These are phyloP conservation scores for Ophiocordyceps camponoti-saundersi DNA, from an alignment of 2,329 filamentous ascomycete species.

Conservation along the genomic window DNA sequence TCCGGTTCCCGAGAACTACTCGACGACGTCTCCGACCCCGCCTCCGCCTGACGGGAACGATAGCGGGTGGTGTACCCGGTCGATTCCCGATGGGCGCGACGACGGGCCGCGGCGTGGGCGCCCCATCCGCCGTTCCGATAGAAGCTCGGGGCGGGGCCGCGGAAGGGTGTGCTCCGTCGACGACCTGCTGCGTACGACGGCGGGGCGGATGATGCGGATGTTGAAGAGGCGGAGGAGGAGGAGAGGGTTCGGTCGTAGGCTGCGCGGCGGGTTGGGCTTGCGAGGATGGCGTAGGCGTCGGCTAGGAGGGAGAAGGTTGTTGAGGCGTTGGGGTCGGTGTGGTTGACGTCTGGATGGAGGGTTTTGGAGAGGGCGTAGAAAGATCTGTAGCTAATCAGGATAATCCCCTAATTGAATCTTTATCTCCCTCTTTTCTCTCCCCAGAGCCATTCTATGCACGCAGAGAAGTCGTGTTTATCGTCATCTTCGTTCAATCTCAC, in stretches of 20 bases:
- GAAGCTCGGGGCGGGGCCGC: slow-evolving; percentile 78
- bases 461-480: slow-evolving; percentile 1
- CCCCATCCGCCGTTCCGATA: slow-evolving; percentile 73
- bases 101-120: slow-evolving; percentile 39
- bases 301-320: slow-evolving; percentile 68
- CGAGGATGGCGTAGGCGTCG: slow-evolving; percentile 68
- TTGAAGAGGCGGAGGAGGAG: background rate
- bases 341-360: slow-evolving; percentile 88
- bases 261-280: slow-evolving; percentile 54
- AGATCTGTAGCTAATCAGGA: slow-evolving; percentile 23
- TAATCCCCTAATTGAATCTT: too few relatives aligned
- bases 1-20: background rate
- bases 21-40: background rate
- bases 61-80: slow-evolving; percentile 7
- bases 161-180: slow-evolving; percentile 35
- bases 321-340: slow-evolving; percentile 51
- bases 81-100: slow-evolving; percentile 30
- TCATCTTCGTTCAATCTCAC: slow-evolving; percentile 18
- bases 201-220: background rate
- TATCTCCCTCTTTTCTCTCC: too few relatives aligned
- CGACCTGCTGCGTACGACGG: background rate
- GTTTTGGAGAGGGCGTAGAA: slow-evolving; percentile 87
- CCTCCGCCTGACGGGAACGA: background rate
- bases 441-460: background rate
- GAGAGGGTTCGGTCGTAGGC: slow-evolving; percentile 52